These are phyloP conservation scores for Arthrobotrys sphaeroides DNA, from an alignment of 2,329 filamentous ascomycete genomes.

Conservation along the genomic window DNA sequence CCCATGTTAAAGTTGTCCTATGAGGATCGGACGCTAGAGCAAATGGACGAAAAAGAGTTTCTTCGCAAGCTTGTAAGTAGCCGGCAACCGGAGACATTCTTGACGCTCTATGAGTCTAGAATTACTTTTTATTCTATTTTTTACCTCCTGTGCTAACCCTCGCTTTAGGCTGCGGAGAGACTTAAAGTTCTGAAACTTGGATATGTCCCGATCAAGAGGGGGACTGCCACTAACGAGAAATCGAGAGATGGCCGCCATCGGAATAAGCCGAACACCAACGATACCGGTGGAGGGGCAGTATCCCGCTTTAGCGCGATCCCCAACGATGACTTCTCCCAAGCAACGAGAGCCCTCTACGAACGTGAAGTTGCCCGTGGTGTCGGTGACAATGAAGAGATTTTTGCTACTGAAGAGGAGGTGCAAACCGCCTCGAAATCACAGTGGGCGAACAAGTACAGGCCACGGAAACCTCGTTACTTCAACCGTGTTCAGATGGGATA, in stretches of 20 bases:
- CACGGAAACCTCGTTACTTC: conserved; percentile 94
- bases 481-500: conserved; percentile 99
- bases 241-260: conserved; percentile 59
- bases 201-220: conserved; percentile 70
- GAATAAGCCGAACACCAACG: conserved; percentile 42
- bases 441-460: conserved; percentile 85
- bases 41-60: conserved; percentile 70
- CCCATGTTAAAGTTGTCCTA: conserved; percentile 71
- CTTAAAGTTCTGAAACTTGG: conserved; percentile 72
- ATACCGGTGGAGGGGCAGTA: conserved; percentile 60
- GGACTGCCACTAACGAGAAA: conserved; percentile 60
- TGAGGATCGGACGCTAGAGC: conserved; percentile 71
- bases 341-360: conserved; percentile 88
- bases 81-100: too few species aligned
- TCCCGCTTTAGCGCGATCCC: conserved; percentile 73
- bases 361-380: conserved; percentile 91
- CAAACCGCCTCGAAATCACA: conserved; percentile 70
- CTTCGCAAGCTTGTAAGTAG: conserved; percentile 65
- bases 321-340: conserved; percentile 84
- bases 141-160: too few species aligned
- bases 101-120: too few species aligned
- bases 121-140: background rate
- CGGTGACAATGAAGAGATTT: conserved; percentile 93
- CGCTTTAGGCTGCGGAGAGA: conserved; percentile 66
- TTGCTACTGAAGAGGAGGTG: conserved; percentile 86